Base-by-base conservation (phyloP, 306 rosid species). In the Elaeagnus macrophylla region DNA sequence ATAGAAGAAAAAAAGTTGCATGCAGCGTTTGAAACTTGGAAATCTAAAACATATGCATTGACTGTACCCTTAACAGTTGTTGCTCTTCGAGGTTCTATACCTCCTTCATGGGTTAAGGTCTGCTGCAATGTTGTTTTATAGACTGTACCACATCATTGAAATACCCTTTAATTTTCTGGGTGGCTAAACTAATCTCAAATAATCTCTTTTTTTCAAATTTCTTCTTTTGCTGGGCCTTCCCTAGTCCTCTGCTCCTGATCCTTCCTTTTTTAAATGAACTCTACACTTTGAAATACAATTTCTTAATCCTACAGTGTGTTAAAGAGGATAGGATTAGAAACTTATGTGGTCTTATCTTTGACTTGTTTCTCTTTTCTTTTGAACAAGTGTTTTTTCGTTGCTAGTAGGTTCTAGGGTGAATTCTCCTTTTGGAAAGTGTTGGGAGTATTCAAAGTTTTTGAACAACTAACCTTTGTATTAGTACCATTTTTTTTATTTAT, bases 101-200 rank as follows among this genome's bases (percentile, higher is more conserved):
- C 97, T 79, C 97, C 95, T 66, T 79, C 97, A 10, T 89, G 97
- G 97, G 59, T 83, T 75, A 89, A 86, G 90, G 97, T 82, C 40
- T 59, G 68, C 4, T 66, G 8, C 45, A 12, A 25, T 49, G 50
- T 72, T 56, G 9, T 35, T 56, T 44, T 40, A 52, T 48, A 39
- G 48, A 47, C 17, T 71, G 52, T 7, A 6, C 48, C 17, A 9
- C 47, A 36, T 62, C 37, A 46, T 10, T 55, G 13, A 16, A 15
- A 45, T 64, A 5, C 48, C n/a, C 15, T 45, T 45, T 12, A 2
- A 12, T 45, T 45, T 15, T 45, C 12, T 45, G 32, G 32, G 4
- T 5, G 32, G 32, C 32, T 25, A 25, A 25, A 25, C 4, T 25
- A 25, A 25, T 25, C 32, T 25, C 32, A 25, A 25, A 25, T 45